Percentiles rank a stretch among this genome's conserved stretches.
phyloP scores from a whole-genome alignment of 106 monocot genomes.

The Dendrobium huoshanense region DNA sequence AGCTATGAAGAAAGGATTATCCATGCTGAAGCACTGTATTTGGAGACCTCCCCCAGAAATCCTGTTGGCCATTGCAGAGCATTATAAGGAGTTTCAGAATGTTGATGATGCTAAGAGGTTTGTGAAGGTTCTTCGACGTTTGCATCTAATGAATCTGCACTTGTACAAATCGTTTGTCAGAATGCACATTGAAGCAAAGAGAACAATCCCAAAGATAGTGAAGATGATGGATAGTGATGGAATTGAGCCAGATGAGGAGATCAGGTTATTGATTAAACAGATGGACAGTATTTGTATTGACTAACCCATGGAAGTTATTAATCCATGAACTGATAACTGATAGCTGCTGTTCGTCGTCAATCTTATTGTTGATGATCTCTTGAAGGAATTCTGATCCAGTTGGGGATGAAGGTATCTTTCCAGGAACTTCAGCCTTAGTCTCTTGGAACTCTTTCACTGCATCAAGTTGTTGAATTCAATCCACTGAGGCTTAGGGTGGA shows the following conservation, averaged over 20 bases:
- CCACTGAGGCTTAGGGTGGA: too few relatives aligned
- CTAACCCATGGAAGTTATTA: not conserved
- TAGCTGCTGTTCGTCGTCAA: too few relatives aligned
- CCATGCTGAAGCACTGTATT: conserved; percentile 44
- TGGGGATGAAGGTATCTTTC: too few relatives aligned
- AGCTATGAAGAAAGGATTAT: conserved; percentile 66
- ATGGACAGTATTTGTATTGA: not conserved
- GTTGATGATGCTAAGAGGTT: conserved; percentile 24
- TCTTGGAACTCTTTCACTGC: too few relatives aligned
- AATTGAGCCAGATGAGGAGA: conserved; percentile 43
- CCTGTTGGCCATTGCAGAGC: conserved; percentile 10
- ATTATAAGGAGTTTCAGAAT: conserved; percentile 38
- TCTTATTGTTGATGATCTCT: too few relatives aligned
- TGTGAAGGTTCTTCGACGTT: too few relatives aligned
- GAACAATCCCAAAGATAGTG: conserved; percentile 14
- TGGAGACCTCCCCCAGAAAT: conserved; percentile 49
- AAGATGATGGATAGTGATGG: conserved; percentile 33
- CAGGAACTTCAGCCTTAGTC: too few relatives aligned
- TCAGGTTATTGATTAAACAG: conserved; percentile 10
- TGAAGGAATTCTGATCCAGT: too few relatives aligned
- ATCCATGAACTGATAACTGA: too few relatives aligned
- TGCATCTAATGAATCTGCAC: conserved; percentile 39
- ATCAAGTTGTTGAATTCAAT: too few relatives aligned
- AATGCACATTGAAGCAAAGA: conserved; percentile 28
- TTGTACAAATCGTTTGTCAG: conserved; percentile 66